Base-by-base conservation (phyloP, 2,329 filamentous ascomycete genomes). In the Xylariaceae sp. region DNA sequence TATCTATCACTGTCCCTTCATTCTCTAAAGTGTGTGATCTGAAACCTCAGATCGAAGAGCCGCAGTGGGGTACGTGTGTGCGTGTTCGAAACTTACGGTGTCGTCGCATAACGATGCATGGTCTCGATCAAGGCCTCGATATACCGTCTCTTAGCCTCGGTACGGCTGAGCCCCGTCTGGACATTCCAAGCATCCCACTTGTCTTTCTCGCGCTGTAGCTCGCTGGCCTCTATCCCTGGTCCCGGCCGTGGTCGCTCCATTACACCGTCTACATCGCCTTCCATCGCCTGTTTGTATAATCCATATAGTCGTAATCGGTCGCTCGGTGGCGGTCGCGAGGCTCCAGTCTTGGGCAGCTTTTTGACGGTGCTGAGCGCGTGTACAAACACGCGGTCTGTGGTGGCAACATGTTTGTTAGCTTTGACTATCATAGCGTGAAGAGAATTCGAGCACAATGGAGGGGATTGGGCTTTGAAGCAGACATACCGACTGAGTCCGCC, bases 291-390 rank as follows among this genome's bases (percentile, higher is more conserved):
- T 66, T 98, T 98, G 74, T 98, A 98, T 55, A 98, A 78, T 54
- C 93, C 93, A 84, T 98, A 98, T 51, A 98, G 85, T 47, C 87
- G 86, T 57, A 98, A 76, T 47, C 93, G 85, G 62, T 94, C 91
- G 50, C 79, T 74, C 2, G 90, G 81, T 38, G 93, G 93, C 37
- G 93, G 93, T 52, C 93, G 86, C 52, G 88, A 83, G 42, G 89
- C 89, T 53, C 93, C 92, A 16, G 91, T 95, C 63, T 93, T 92
- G 58, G 88, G 88, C 58, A 98, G 94, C 70, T 94, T 94, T 70
- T 96, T 96, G 61, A 98, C 92, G 20, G 93, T 97, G 72, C 95
- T 96, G 68, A 98, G 86, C 55, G 93, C 93, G 80, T 98, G 92
- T 67, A 94, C 92, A 69, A 98, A 98, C 64, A 98, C 93, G 70